These are phyloP conservation scores for Penicillium odoratum DNA, from an alignment of 495 filamentous ascomycete species.

Conservation along the genomic window DNA sequence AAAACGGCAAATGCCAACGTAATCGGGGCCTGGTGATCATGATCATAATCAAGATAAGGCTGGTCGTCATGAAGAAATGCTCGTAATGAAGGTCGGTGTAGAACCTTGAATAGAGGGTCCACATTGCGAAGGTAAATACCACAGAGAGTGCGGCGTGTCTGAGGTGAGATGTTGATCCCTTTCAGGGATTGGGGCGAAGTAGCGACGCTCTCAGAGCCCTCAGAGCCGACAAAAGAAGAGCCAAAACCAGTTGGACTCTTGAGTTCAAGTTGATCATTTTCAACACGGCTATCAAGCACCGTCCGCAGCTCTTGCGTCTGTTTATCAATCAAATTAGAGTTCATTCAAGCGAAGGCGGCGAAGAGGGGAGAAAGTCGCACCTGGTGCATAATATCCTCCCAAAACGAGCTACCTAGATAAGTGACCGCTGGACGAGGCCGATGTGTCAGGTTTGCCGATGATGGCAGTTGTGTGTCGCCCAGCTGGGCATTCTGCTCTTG, in stretches of 20 bases:
- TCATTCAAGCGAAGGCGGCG: not conserved
- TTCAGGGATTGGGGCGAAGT: conserved; percentile 13
- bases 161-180: conserved; percentile 7
- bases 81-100: conserved; percentile 38
- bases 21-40: conserved; percentile 34
- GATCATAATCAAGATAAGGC: conserved; percentile 35
- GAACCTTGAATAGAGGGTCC: conserved; percentile 42
- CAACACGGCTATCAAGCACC: conserved; percentile 25
- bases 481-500: conserved; percentile 7
- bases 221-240: conserved; percentile 19
- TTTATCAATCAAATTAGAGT: not conserved
- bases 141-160: conserved; percentile 24
- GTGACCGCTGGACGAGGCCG: conserved; percentile 18
- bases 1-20: conserved; percentile 53
- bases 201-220: conserved; percentile 19
- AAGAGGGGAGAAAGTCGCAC: conserved; percentile 15
- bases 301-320: conserved; percentile 27
- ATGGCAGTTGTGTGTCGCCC: not conserved
- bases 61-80: conserved; percentile 30
- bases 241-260: conserved; percentile 16
- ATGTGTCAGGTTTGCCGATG: conserved; percentile 3
- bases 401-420: conserved; percentile 33
- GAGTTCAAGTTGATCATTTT: conserved; percentile 15
- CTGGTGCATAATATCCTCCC: conserved; percentile 37
- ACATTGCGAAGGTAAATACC: conserved; percentile 37